These are phyloP conservation scores for Hysterium pulicare DNA, from an alignment of 2,329 filamentous ascomycete genomes.

Conservation along the genomic window DNA sequence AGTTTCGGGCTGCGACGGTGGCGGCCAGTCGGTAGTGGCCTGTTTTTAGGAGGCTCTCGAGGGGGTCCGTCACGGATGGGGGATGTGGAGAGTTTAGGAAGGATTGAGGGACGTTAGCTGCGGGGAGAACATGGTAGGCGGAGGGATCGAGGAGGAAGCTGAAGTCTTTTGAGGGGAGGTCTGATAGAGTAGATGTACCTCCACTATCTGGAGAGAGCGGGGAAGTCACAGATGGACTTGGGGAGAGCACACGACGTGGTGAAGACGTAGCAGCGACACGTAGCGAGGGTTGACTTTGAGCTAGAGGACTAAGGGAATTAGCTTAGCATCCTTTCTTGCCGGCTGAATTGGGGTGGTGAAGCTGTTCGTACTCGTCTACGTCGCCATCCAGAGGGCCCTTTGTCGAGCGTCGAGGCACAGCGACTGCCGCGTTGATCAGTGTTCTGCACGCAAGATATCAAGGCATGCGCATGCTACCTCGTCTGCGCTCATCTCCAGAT, in stretches of 20 bases:
- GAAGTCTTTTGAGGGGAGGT: slow-evolving; percentile 64
- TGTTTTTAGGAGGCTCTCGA: slow-evolving; percentile 63
- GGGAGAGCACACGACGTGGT: slow-evolving; percentile 21
- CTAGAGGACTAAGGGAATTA: slow-evolving; percentile 31
- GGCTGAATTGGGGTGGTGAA: slow-evolving; percentile 16
- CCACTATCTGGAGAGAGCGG: slow-evolving; percentile 19
- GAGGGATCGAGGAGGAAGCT: slow-evolving; percentile 74
- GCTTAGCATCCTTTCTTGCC: too few relatives aligned
- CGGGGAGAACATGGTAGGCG: slow-evolving; percentile 76
- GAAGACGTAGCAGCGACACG: slow-evolving; percentile 5
- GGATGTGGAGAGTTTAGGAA: slow-evolving; percentile 68
- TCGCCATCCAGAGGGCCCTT: slow-evolving; percentile 69
- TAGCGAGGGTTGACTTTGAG: slow-evolving; percentile 15
- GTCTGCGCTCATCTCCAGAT: slow-evolving; percentile 10
- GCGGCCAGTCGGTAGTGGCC: slow-evolving; percentile 82
- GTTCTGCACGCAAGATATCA: neutral
- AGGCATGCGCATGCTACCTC: neutral
- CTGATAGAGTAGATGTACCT: slow-evolving; percentile 17
- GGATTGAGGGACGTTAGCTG: slow-evolving; percentile 57
- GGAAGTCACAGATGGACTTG: slow-evolving; percentile 14
- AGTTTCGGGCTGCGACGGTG: slow-evolving; percentile 60
- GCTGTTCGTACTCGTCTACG: slow-evolving; percentile 62
- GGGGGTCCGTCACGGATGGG: slow-evolving; percentile 57
- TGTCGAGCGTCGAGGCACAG: slow-evolving; percentile 66
- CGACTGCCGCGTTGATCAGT: slow-evolving; percentile 37